These are phyloP conservation scores for Drechslerella coelobrocha DNA, from an alignment of 2,329 filamentous ascomycete species.

Conservation along the genomic window DNA sequence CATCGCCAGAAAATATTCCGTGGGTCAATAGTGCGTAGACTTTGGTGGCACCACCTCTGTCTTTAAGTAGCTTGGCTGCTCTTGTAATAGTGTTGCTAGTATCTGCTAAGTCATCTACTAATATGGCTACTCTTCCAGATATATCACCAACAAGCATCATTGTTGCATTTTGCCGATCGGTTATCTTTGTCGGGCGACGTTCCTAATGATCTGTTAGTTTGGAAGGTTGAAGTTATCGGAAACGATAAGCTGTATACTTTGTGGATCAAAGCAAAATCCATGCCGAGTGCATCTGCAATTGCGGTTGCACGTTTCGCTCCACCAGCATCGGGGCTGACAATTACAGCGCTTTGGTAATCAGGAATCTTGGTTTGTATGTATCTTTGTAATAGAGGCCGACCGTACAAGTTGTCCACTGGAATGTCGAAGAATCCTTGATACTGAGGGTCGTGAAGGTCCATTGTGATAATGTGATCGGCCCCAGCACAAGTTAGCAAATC, in stretches of 20 bases:
- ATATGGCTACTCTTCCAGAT: conserved; percentile 78
- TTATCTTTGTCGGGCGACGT: conserved; percentile 75
- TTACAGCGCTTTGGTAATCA: conserved; percentile 82
- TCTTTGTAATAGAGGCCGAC: conserved; percentile 73
- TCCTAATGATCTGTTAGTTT: conserved; percentile 48
- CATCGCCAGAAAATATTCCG: conserved; percentile 92
- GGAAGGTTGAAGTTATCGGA: background rate
- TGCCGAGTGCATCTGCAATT: conserved; percentile 89
- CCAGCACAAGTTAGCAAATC: conserved; percentile 94
- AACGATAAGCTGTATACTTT: conserved; percentile 68
- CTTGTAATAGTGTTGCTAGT: conserved; percentile 97
- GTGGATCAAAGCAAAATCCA: conserved; percentile 97
- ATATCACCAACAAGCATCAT: conserved; percentile 97
- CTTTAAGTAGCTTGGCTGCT: conserved; percentile 91
- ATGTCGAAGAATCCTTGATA: conserved; percentile 99
- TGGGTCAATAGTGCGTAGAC: conserved; percentile 94
- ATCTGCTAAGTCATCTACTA: conserved; percentile 93
- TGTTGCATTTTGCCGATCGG: conserved; percentile 67
- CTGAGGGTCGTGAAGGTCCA: conserved; percentile 95
- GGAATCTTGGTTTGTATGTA: conserved; percentile 82
- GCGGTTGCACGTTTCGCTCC: conserved; percentile 95
- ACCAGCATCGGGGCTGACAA: conserved; percentile 95
- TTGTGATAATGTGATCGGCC: conserved; percentile 94
- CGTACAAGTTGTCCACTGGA: conserved; percentile 96
- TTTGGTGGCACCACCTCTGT: conserved; percentile 80